Evolutionary conservation across 805 yeast genomes (phyloP), one percentile per base, ranked within the genome.

Genomic region (Dipodascus albidus): DNA sequence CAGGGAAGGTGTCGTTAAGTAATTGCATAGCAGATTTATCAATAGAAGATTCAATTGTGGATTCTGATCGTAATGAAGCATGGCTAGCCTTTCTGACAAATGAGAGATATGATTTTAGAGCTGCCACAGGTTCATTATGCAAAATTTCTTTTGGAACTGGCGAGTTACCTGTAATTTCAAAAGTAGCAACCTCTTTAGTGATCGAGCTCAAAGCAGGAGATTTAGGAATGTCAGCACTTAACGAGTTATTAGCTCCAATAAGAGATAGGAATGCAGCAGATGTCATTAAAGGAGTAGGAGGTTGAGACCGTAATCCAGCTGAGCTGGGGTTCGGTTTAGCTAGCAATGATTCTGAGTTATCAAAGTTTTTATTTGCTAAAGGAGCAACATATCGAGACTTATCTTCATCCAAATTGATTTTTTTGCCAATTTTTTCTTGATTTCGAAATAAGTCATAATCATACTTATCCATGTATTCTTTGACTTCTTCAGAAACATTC

Each of bases 381-480:
- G 33, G 33, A 27, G 33, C 33, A 27, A 27, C 11, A 11, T 27
- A 11, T 27, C 11, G 6, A 27, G 33, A 27, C 11, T 11, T 6
- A 6, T 27, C 33, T 27, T 38, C 44, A 4, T 38, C 44, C n/a
- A 38, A 19, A 38, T 14, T n/a, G 17, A 38, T 14, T 38, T 38
- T 38, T 14, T 38, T 38, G 20, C 17, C 44, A 4, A 38, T 4
- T 14, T 17, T 38, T 14, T 38, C 44, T 4, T 38, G 44, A 38
- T 20, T 21, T 23, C 56, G 56, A 55, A 85, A 89, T 0, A 81
- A 70, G 22, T 71, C 72, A 1, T 70, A 65, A 61, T 91, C 98
- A 61, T 87, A 86, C 1, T 69, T 70, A 27, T 78, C 79, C 85
- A 87, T 86, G 3, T 82, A 83, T 0, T 74, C 59, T 50, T 57